Evolutionary conservation across 441 rosid species (phyloP).

Genomic region (Kokia cookei): DNA sequence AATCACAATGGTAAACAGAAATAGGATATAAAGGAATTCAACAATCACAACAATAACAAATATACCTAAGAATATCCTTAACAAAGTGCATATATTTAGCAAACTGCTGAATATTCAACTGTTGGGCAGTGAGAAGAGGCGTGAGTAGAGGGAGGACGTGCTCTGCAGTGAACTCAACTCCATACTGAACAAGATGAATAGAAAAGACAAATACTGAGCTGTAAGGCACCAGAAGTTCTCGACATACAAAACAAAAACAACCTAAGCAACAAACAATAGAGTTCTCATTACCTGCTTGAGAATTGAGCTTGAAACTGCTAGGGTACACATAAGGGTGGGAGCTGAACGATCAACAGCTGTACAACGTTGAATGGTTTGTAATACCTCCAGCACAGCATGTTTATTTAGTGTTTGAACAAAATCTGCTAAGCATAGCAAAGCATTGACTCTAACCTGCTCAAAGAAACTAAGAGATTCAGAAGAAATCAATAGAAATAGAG

Average conservation of each 20-base stretch:
- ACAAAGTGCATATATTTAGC: constrained; percentile 88
- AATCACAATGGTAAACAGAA: background rate
- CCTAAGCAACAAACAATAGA: constrained; percentile 2
- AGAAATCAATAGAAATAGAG: background rate
- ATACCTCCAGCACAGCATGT: constrained; percentile 56
- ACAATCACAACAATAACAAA: background rate
- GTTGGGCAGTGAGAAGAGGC: constrained; percentile 89
- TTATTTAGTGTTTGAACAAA: constrained; percentile 73
- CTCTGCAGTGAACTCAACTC: constrained; percentile 73
- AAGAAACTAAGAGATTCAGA: constrained; percentile 11
- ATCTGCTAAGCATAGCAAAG: constrained; percentile 84
- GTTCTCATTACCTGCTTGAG: constrained; percentile 66
- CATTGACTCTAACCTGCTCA: constrained; percentile 87
- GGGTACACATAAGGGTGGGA: constrained; percentile 96
- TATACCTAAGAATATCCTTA: constrained; percentile 81
- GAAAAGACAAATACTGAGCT: constrained; percentile 6
- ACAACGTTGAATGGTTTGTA: constrained; percentile 89
- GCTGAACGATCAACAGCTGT: constrained; percentile 93
- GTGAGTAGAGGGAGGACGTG: constrained; percentile 72
- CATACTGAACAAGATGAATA: constrained; percentile 45
- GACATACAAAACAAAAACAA: background rate
- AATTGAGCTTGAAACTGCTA: constrained; percentile 83
- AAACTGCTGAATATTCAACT: constrained; percentile 80
- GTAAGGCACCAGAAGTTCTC: constrained; percentile 4
- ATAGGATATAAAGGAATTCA: background rate